A percentile compares a stretch with the other conserved stretches of the same genome.
Conservation (phyloP, 257 asterid genomes). For the Solanum virginianum region DNA sequence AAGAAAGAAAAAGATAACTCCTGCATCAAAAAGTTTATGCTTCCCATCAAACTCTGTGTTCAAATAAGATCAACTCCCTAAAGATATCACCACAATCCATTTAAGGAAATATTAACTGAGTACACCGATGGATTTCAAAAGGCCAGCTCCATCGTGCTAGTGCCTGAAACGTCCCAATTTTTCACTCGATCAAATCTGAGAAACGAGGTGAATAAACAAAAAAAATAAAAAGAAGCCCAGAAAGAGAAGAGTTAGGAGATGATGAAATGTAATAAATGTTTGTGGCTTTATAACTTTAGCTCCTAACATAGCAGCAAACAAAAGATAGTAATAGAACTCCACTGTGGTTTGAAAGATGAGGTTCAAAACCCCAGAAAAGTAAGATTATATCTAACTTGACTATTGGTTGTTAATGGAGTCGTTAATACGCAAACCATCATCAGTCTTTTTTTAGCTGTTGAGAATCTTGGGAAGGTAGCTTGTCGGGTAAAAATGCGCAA, state of each 20-base stretch:
- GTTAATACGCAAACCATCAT: neutral
- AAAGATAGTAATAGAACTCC: neutral
- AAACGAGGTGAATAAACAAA: neutral
- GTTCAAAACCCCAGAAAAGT: neutral
- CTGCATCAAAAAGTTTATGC: neutral
- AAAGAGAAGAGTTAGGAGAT: neutral
- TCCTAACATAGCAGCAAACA: neutral
- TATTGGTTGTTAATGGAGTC: neutral
- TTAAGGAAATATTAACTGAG: neutral
- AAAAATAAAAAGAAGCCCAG: accelerated
- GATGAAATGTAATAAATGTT: neutral
- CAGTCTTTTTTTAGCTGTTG: neutral
- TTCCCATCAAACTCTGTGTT: neutral
- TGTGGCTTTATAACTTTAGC: neutral
- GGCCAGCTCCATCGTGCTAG: neutral
- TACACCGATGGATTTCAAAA: neutral
- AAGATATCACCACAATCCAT: neutral
- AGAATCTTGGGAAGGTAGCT: neutral
- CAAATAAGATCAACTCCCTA: neutral
- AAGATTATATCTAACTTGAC: neutral
- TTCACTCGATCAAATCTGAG: neutral
- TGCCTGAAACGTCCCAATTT: neutral
- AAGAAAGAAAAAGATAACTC: neutral
- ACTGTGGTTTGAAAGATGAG: neutral
- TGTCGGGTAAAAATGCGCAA: neutral